Conservation (phyloP, 2,329 filamentous ascomycete species). For the Cladophialophora carrionii region DNA sequence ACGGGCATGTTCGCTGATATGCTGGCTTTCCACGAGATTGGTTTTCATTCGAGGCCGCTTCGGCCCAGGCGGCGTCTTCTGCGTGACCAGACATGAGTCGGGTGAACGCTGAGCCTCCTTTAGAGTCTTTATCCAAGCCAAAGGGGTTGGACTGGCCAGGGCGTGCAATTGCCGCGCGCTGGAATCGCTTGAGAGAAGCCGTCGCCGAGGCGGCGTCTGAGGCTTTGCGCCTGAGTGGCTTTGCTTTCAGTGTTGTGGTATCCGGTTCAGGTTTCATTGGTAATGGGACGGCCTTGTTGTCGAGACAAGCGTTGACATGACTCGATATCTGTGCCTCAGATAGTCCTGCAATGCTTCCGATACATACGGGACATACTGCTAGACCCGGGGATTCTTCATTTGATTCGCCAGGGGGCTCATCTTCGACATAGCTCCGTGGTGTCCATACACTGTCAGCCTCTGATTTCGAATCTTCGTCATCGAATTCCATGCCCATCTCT, state of each 20-base stretch:
- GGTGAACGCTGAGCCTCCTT: conserved; percentile 73
- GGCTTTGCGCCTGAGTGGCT: conserved; percentile 19
- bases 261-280: conserved; percentile 41
- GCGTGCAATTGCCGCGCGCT: conserved; percentile 69
- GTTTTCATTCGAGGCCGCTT: conserved; percentile 77
- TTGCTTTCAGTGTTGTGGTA: conserved; percentile 10
- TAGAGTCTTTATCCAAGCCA: conserved; percentile 51
- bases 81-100: conserved; percentile 91
- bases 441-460: conserved; percentile 36
- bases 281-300: conserved; percentile 72
- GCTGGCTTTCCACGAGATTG: conserved; percentile 81
- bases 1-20: conserved; percentile 88
- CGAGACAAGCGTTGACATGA: conserved; percentile 92
- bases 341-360: conserved; percentile 62
- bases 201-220: conserved; percentile 43
- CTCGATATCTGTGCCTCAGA: conserved; percentile 66
- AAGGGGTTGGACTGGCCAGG: conserved; percentile 84
- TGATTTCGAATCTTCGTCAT: conserved; percentile 62
- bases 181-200: conserved; percentile 60
- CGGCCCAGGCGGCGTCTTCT: conserved; percentile 87
- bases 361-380: conserved; percentile 76
- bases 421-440: conserved; percentile 32
- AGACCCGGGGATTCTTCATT: conserved; percentile 36
- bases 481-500: conserved; percentile 48
- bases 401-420: conserved; percentile 26